phyloP scores from a whole-genome alignment of 352 stramenopile genomes.

The Phytophthora crassamura region DNA sequence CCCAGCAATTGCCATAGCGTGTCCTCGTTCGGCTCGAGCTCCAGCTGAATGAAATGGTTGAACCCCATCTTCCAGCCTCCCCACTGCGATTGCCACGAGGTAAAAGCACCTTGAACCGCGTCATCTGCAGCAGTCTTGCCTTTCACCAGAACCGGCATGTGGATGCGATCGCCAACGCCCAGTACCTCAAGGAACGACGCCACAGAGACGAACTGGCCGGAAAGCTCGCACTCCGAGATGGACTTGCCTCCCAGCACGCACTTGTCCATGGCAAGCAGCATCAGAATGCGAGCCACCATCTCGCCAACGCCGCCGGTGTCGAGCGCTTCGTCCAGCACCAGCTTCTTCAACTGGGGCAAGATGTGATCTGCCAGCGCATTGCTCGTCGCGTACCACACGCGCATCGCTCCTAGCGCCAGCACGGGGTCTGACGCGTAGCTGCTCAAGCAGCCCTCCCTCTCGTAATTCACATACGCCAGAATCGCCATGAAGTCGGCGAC shows the following conservation, averaged over 20 bases:
- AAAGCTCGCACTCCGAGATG: neutral
- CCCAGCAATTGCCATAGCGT: neutral
- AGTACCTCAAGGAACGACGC: neutral
- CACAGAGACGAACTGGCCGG: neutral
- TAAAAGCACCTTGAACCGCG: too few species aligned
- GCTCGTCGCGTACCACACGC: neutral
- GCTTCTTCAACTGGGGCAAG: neutral
- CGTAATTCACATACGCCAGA: neutral
- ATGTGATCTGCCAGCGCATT: neutral
- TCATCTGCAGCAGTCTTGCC: too few species aligned
- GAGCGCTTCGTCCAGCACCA: neutral
- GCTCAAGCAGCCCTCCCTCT: neutral
- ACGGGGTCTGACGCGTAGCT: slow-evolving; percentile 4
- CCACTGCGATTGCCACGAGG: too few species aligned
- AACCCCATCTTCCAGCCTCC: neutral
- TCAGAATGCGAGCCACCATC: slow-evolving; percentile 4
- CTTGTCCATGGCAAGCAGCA: slow-evolving; percentile 3
- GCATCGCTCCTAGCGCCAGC: neutral
- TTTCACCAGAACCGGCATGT: too few species aligned
- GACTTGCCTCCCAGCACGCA: neutral
- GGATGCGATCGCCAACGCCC: too few species aligned
- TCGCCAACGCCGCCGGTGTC: neutral
- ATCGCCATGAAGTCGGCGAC: too few species aligned
- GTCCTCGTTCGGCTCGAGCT: neutral
- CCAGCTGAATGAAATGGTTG: neutral